These are phyloP conservation scores for Phyllostachys edulis DNA, from an alignment of 176 grass and related monocot genomes.

Conservation along the genomic window DNA sequence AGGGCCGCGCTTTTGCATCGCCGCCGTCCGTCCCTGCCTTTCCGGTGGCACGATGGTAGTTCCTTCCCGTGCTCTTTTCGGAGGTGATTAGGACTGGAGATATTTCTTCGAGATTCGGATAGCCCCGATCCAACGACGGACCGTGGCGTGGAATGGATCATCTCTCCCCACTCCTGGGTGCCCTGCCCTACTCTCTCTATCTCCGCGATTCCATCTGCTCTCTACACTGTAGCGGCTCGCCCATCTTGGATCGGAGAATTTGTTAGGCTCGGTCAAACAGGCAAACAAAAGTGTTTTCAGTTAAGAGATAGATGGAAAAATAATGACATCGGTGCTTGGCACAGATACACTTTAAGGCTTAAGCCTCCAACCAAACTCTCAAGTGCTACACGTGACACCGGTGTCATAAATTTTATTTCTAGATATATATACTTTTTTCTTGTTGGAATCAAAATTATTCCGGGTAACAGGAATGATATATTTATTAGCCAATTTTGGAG, in stretches of 20 bases:
- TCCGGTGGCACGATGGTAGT: conserved; percentile 14
- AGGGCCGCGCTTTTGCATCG: not conserved
- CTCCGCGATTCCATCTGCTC: not conserved
- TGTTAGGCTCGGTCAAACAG: not conserved
- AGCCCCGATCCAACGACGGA: not conserved
- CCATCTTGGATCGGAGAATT: too few relatives aligned
- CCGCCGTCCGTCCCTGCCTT: not conserved
- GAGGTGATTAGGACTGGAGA: not conserved
- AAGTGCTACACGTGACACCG: too few relatives aligned
- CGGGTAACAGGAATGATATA: not conserved
- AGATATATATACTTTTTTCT: too few relatives aligned
- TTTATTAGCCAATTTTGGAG: not conserved
- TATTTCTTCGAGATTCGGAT: conserved; percentile 33
- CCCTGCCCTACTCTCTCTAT: not conserved
- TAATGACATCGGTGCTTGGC: too few relatives aligned
- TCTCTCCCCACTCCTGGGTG: too few relatives aligned
- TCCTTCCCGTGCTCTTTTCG: not conserved
- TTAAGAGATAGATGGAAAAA: too few relatives aligned
- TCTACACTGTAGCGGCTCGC: not conserved
- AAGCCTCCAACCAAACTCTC: too few relatives aligned
- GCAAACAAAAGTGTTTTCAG: too few relatives aligned
- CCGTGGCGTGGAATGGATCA: too few relatives aligned
- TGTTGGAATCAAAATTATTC: too few relatives aligned
- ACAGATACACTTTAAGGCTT: too few relatives aligned
- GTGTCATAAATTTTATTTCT: too few relatives aligned